Conservation (phyloP, 768 basidiomycete genomes). For the Boletus tylopilopsis region DNA sequence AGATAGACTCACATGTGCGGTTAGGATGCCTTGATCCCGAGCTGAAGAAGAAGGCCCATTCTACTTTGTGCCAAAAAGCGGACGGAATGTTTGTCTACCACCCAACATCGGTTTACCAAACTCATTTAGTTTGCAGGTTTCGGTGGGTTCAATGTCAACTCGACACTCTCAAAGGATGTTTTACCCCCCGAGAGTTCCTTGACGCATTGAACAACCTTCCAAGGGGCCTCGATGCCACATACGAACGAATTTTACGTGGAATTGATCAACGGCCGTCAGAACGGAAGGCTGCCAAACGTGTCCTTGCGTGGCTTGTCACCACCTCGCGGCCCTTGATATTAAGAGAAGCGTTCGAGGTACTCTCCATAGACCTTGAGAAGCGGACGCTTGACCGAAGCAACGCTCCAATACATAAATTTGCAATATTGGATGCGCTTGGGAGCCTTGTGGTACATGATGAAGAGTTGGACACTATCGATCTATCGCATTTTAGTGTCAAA, state of each 20-base stretch:
- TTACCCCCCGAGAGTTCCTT: not conserved
- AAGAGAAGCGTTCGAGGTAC: conserved; percentile 10
- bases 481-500: conserved; percentile 26
- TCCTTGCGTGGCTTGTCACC: conserved; percentile 16
- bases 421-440: conserved; percentile 12
- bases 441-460: conserved; percentile 15
- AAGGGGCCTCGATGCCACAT: conserved; percentile 2
- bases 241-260: conserved; percentile 2
- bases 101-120: not conserved
- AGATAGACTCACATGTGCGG: conserved; percentile 4
- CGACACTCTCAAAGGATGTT: conserved; percentile 3
- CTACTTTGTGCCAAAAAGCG: conserved; percentile 5
- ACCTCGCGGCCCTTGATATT: conserved; percentile 14
- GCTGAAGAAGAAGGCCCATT: conserved; percentile 10
- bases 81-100: conserved; percentile 17
- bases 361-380: conserved; percentile 8
- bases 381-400: conserved; percentile 1
- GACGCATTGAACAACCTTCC: conserved; percentile 7
- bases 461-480: conserved; percentile 3
- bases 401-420: conserved; percentile 3
- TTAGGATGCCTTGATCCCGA: conserved; percentile 4
- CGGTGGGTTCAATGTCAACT: conserved; percentile 20
- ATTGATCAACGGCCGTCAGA: not conserved
- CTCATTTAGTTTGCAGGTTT: conserved; percentile 6
- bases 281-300: not conserved